Percentiles rank a stretch among this genome's conserved stretches.
These are phyloP conservation scores for Gnomoniopsis smithogilvyi DNA, from an alignment of 2,329 filamentous ascomycete species.

Conservation along the genomic window DNA sequence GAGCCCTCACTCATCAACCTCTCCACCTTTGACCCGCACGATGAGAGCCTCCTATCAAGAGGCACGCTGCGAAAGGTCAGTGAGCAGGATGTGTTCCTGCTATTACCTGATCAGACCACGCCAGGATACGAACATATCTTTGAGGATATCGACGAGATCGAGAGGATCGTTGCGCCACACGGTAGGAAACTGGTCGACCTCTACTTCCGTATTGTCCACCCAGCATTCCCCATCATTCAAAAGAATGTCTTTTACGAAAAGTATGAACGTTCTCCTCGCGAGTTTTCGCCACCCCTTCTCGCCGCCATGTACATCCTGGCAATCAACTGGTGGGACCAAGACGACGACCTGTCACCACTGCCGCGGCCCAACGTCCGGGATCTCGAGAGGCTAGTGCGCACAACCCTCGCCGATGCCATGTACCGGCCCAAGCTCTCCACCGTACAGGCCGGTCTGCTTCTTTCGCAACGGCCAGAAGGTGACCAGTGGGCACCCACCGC, in stretches of 20 bases:
- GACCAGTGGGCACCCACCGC: constrained; percentile 48
- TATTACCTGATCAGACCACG: constrained; percentile 71
- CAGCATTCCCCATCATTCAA: constrained; percentile 56
- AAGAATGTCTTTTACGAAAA: constrained; percentile 62
- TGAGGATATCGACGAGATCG: constrained; percentile 64
- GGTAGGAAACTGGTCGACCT: constrained; percentile 62
- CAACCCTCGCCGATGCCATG: constrained; percentile 45
- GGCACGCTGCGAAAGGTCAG: constrained; percentile 73
- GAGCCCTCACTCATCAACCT: constrained; percentile 81
- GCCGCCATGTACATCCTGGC: constrained; percentile 62
- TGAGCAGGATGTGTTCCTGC: constrained; percentile 74
- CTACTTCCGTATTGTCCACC: constrained; percentile 63
- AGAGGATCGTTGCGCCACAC: constrained; percentile 60
- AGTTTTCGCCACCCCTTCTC: constrained; percentile 57
- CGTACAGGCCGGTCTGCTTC: constrained; percentile 50
- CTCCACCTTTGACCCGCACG: constrained; percentile 74
- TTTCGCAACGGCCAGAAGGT: constrained; percentile 46
- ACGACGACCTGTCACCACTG: constrained; percentile 46
- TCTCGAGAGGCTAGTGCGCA: constrained; percentile 32
- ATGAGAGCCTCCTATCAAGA: constrained; percentile 71
- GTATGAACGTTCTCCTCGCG: constrained; percentile 52
- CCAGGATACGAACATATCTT: constrained; percentile 68
- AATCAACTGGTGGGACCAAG: constrained; percentile 59
- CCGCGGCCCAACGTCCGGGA: constrained; percentile 37
- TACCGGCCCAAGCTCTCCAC: constrained; percentile 53